phyloP scores from a whole-genome alignment of 176 grass and related monocot genomes.

The Leersia perrieri region DNA sequence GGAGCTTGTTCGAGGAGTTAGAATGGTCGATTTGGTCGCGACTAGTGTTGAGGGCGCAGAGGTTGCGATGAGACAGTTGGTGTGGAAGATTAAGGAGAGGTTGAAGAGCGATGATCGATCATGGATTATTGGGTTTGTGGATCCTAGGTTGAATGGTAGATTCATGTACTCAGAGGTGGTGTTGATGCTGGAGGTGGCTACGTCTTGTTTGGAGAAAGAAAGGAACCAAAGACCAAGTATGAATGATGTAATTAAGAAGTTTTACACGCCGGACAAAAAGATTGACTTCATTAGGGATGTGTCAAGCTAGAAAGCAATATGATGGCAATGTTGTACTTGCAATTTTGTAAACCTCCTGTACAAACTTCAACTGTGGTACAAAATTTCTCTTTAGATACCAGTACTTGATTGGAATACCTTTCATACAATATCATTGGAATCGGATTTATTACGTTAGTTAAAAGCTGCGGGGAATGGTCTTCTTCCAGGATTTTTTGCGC shows the following conservation, averaged over 20 bases:
- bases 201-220: background rate
- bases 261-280: background rate
- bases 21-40: background rate
- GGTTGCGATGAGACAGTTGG: background rate
- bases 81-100: background rate
- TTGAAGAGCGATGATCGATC: background rate
- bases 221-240: background rate
- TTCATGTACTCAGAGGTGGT: background rate
- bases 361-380: too few species aligned
- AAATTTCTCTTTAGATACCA: too few species aligned
- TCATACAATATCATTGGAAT: too few species aligned
- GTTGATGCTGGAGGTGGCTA: background rate
- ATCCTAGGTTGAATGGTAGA: background rate
- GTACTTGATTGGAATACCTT: too few species aligned
- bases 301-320: too few species aligned
- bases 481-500: too few species aligned
- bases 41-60: background rate
- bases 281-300: too few species aligned
- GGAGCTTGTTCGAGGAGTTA: background rate
- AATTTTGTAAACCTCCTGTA: too few species aligned
- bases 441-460: too few species aligned
- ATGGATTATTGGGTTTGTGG: background rate
- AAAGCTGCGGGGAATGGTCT: too few species aligned
- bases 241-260: background rate
- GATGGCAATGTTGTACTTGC: too few species aligned